phyloP scores from a whole-genome alignment of 495 filamentous ascomycete genomes.

The Ramalina peruviana region DNA sequence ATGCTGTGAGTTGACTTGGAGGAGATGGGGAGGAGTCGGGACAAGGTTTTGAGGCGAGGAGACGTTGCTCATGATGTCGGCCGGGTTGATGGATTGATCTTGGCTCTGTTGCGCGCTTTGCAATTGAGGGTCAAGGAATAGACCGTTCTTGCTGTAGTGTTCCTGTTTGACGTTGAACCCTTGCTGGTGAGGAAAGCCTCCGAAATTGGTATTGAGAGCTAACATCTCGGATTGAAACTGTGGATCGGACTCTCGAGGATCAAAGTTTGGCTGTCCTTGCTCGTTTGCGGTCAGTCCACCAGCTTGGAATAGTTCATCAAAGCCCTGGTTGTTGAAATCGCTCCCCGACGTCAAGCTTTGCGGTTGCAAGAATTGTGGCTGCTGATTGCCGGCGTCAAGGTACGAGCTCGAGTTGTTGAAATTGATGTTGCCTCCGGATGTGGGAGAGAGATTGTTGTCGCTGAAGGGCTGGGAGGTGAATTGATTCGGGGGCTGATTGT shows the following conservation, averaged over 20 bases:
- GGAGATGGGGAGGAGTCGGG: constrained; percentile 28
- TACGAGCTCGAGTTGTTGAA: constrained; percentile 12
- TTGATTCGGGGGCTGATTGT: constrained; percentile 3
- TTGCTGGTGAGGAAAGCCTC: constrained; percentile 8
- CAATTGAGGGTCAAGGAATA: constrained; percentile 33
- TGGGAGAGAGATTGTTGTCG: constrained; percentile 5
- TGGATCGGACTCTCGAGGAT: constrained; percentile 5
- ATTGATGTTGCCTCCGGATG: constrained; percentile 4
- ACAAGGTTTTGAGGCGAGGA: constrained; percentile 54
- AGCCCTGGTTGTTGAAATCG: constrained; percentile 7
- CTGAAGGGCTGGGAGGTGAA: constrained; percentile 10
- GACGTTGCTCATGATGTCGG: constrained; percentile 43
- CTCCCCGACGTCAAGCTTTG: constrained; percentile 11
- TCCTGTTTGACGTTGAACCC: constrained; percentile 9
- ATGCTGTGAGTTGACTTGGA: constrained; percentile 3
- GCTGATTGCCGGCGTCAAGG: constrained; percentile 9
- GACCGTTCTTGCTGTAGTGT: constrained; percentile 4
- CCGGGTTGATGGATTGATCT: constrained; percentile 21
- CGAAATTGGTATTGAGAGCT: constrained; percentile 6
- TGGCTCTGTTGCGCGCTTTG: constrained; percentile 20
- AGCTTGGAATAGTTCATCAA: constrained; percentile 10
- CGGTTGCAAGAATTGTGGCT: constrained; percentile 4
- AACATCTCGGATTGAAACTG: constrained; percentile 10
- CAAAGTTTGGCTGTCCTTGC: constrained; percentile 6
- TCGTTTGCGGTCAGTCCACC: constrained; percentile 5